Percentiles rank a stretch among this genome's conserved stretches.
Conservation (phyloP, 768 basidiomycete species). For the Termitomyces bulborhizus region DNA sequence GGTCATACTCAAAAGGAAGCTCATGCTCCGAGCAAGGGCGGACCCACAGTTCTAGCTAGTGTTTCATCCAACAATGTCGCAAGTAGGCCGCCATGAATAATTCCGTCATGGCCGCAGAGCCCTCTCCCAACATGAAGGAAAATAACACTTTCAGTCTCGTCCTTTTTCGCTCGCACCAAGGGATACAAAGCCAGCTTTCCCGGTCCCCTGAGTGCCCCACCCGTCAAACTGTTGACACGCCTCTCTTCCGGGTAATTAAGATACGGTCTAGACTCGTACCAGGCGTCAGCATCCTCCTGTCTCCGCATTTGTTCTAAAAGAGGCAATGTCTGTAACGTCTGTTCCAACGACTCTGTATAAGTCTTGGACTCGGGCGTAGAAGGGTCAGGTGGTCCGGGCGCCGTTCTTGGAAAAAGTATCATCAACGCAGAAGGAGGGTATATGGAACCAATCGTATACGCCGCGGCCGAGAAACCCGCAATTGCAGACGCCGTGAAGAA, state of each 20-base stretch:
- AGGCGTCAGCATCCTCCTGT: conserved; percentile 44
- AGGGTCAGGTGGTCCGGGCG: conserved; percentile 62
- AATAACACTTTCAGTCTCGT: conserved; percentile 68
- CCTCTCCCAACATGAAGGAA: conserved; percentile 82
- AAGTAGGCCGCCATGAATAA: conserved; percentile 88
- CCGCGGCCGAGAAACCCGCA: conserved; percentile 28
- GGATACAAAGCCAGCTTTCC: conserved; percentile 80
- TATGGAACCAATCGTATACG: conserved; percentile 54
- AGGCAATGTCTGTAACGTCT: conserved; percentile 58
- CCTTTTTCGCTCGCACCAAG: conserved; percentile 63
- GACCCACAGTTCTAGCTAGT: conserved; percentile 65
- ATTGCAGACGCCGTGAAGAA: conserved; percentile 20
- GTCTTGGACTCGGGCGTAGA: conserved; percentile 53
- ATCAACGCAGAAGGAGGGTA: conserved; percentile 64
- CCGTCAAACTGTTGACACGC: conserved; percentile 77
- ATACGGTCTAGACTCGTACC: conserved; percentile 84
- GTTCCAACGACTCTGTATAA: conserved; percentile 58
- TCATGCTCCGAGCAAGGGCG: not conserved
- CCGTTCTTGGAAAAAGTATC: conserved; percentile 69
- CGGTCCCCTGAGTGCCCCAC: conserved; percentile 82
- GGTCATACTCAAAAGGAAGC: not conserved
- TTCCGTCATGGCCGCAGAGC: conserved; percentile 90
- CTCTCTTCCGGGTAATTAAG: conserved; percentile 60
- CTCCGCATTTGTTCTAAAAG: conserved; percentile 37
- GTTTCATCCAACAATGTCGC: conserved; percentile 89